Evolutionary conservation across 1,284 basidiomycete species (phyloP).

Genomic region (Fomitopsis pinicola): DNA sequence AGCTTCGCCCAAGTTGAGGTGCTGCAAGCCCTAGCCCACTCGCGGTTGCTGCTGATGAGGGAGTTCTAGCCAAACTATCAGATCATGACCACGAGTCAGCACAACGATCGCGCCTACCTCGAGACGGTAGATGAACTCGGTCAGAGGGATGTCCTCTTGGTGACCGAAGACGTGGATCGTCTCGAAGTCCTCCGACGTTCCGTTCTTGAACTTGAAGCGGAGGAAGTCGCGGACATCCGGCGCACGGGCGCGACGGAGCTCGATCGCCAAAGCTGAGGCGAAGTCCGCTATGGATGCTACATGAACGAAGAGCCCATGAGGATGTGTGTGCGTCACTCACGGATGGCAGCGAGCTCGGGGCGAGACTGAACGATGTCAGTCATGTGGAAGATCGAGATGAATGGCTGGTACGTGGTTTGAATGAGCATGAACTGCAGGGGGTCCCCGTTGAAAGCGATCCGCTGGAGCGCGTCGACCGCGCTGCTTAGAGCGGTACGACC

Average conservation of each 20-base stretch:
- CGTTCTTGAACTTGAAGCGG: slow-evolving; percentile 84
- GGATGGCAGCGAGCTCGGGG: slow-evolving; percentile 60
- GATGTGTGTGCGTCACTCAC: slow-evolving; percentile 33
- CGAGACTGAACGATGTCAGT: slow-evolving; percentile 54
- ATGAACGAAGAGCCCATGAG: background rate
- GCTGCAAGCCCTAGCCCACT: slow-evolving; percentile 62
- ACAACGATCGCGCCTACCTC: slow-evolving; percentile 40
- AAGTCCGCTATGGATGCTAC: slow-evolving; percentile 56
- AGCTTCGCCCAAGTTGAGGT: slow-evolving; percentile 32
- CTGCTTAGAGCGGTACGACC: slow-evolving; percentile 74
- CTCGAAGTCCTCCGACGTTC: slow-evolving; percentile 55
- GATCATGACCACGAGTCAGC: background rate
- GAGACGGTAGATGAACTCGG: slow-evolving; percentile 74
- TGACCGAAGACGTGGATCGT: slow-evolving; percentile 67
- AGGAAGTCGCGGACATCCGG: slow-evolving; percentile 77
- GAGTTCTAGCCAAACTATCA: slow-evolving; percentile 39
- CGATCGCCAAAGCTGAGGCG: slow-evolving; percentile 74
- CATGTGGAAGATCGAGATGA: slow-evolving; percentile 83
- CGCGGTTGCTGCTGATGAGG: slow-evolving; percentile 62
- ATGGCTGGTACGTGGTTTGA: slow-evolving; percentile 83
- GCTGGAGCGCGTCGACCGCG: slow-evolving; percentile 64
- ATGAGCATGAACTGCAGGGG: slow-evolving; percentile 74
- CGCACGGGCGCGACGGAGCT: slow-evolving; percentile 68
- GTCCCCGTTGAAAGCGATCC: slow-evolving; percentile 74
- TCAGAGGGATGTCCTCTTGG: slow-evolving; percentile 66